Percentiles rank a stretch among this genome's conserved stretches.
phyloP scores from a whole-genome alignment of 2,329 filamentous ascomycete species.

The Raffaelea ambrosiae region DNA sequence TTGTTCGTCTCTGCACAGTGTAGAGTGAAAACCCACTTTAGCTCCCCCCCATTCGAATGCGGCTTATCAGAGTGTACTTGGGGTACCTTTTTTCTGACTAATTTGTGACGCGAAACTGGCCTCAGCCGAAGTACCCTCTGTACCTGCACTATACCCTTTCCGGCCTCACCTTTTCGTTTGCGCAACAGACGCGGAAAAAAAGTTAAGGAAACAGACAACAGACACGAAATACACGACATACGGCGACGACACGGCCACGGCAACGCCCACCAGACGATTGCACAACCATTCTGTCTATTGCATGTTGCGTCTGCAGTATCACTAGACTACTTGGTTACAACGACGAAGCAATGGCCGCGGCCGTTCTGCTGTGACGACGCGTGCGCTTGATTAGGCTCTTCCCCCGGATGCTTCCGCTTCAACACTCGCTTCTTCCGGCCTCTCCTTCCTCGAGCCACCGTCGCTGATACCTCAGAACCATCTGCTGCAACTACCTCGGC shows the following conservation, averaged over 20 bases:
- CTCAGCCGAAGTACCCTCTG: neutral
- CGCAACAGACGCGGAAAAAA: neutral
- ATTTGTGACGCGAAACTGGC: too few species aligned
- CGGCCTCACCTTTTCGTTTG: neutral
- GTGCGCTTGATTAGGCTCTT: slow-evolving; percentile 1
- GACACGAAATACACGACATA: neutral
- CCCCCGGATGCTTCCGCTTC: neutral
- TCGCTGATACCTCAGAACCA: too few species aligned
- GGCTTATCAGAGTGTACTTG: too few species aligned
- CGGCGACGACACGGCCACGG: neutral
- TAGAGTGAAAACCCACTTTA: too few species aligned
- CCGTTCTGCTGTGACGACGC: slow-evolving; percentile 12
- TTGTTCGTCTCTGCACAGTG: too few species aligned
- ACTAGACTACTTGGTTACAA: neutral
- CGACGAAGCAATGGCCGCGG: slow-evolving; percentile 11
- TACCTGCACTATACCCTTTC: neutral
- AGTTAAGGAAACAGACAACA: neutral
- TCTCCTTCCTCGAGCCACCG: neutral
- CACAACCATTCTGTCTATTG: neutral
- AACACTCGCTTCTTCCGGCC: neutral
- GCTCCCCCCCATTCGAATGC: too few species aligned
- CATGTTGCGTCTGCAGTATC: neutral
- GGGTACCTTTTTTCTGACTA: too few species aligned
- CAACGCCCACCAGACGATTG: neutral
- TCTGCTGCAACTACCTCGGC: too few species aligned